Evolutionary conservation across 1,139 yeast genomes (phyloP).

Genomic region (Blastobotrys illinoisensis): DNA sequence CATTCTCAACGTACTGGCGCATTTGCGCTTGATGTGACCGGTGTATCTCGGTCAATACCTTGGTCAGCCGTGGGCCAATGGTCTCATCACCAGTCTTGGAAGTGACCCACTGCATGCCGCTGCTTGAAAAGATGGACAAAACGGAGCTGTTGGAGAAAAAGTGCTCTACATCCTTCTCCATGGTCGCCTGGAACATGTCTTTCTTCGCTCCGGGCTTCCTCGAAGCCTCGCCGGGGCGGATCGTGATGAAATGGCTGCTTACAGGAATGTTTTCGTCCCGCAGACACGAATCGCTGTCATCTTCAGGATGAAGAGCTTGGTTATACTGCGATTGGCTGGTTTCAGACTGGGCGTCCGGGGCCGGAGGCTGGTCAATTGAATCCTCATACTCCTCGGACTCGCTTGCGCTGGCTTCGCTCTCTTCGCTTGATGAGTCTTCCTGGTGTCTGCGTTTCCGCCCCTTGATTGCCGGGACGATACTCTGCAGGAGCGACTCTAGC

Average conservation of each 20-base stretch:
- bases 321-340: not conserved
- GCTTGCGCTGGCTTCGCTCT: constrained; percentile 2
- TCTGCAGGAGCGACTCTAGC: constrained; percentile 30
- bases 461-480: constrained; percentile 12
- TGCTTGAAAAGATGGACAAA: constrained; percentile 37
- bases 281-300: constrained; percentile 1
- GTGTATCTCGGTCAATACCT: constrained; percentile 22
- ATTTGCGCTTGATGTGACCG: constrained; percentile 33
- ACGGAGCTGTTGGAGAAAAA: constrained; percentile 26
- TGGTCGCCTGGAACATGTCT: constrained; percentile 18
- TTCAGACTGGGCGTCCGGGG: not conserved
- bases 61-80: constrained; percentile 22
- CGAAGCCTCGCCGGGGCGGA: constrained; percentile 3
- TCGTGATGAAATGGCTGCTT: constrained; percentile 12
- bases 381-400: constrained; percentile 18
- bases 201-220: constrained; percentile 3
- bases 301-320: not conserved
- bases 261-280: constrained; percentile 10
- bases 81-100: constrained; percentile 31
- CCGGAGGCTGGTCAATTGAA: not conserved
- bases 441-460: constrained; percentile 5
- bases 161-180: constrained; percentile 17
- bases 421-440: constrained; percentile 1
- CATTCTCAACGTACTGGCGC: constrained; percentile 19
- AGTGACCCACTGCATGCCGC: constrained; percentile 40